A percentile compares a stretch with the other conserved stretches of the same genome.
phyloP scores from a whole-genome alignment of 2,329 filamentous ascomycete genomes.

The Talaromyces sp. region DNA sequence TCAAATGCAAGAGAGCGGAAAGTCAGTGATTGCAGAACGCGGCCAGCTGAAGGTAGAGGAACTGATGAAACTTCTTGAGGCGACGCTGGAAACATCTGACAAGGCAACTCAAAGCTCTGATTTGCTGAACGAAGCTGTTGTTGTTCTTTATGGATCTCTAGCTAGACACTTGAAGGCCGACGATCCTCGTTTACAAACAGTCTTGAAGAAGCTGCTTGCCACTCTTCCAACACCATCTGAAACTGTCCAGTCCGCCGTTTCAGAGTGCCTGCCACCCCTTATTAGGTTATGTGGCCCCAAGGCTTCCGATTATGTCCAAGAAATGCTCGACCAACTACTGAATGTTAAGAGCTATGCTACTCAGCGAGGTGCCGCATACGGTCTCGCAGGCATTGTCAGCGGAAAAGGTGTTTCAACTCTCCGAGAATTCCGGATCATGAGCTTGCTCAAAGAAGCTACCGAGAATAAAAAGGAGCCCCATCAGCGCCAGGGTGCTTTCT shows the following conservation, averaged over 20 bases:
- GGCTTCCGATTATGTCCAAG: conserved; percentile 75
- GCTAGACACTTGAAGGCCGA: conserved; percentile 82
- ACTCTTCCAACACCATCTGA: conserved; percentile 95
- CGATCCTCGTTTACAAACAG: conserved; percentile 84
- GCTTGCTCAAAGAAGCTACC: conserved; percentile 75
- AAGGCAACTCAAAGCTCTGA: conserved; percentile 80
- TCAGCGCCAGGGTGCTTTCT: conserved; percentile 82
- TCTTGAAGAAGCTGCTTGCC: conserved; percentile 80
- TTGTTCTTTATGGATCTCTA: conserved; percentile 94
- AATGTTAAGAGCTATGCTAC: conserved; percentile 89
- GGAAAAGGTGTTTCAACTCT: conserved; percentile 84
- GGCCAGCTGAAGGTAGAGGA: conserved; percentile 82
- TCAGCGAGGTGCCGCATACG: conserved; percentile 91
- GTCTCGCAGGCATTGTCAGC: conserved; percentile 83
- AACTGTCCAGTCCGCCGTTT: conserved; percentile 93
- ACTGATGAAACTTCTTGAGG: conserved; percentile 90
- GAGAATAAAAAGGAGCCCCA: conserved; percentile 94
- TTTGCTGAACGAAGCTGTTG: conserved; percentile 92
- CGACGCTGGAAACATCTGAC: conserved; percentile 81
- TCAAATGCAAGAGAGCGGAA: conserved; percentile 91
- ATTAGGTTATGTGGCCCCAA: conserved; percentile 78
- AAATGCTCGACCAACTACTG: conserved; percentile 79
- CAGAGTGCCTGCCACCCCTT: conserved; percentile 90
- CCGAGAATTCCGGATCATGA: conserved; percentile 83
- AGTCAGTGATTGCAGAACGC: conserved; percentile 75